A percentile compares a stretch with the other conserved stretches of the same genome.
These are phyloP conservation scores for Triticum aestivum DNA, from an alignment of 176 grass and related monocot genomes.

Conservation along the genomic window IWGSC_CS_RefSeq_v2.1 NC_057814.1:547859577-547860076, in stretches of 20 bases:
- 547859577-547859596: slow-evolving; percentile 28
- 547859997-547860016: neutral
- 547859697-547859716: neutral
- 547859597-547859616: slow-evolving; percentile 29
- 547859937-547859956: neutral
- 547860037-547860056: too few relatives aligned
- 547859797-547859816: neutral
- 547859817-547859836: too few relatives aligned
- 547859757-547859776: neutral
- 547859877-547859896: neutral
- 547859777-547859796: neutral
- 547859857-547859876: neutral
- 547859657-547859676: slow-evolving; percentile 1
- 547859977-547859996: neutral
- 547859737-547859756: neutral
- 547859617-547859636: neutral
- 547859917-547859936: neutral
- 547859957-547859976: neutral
- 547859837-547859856: neutral
- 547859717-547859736: neutral
- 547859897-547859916: neutral
- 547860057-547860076: neutral
- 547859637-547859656: neutral
- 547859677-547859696: neutral
- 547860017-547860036: neutral